These are phyloP conservation scores for Cercophora samala DNA, from an alignment of 495 filamentous ascomycete species.

Conservation along the genomic window DNA sequence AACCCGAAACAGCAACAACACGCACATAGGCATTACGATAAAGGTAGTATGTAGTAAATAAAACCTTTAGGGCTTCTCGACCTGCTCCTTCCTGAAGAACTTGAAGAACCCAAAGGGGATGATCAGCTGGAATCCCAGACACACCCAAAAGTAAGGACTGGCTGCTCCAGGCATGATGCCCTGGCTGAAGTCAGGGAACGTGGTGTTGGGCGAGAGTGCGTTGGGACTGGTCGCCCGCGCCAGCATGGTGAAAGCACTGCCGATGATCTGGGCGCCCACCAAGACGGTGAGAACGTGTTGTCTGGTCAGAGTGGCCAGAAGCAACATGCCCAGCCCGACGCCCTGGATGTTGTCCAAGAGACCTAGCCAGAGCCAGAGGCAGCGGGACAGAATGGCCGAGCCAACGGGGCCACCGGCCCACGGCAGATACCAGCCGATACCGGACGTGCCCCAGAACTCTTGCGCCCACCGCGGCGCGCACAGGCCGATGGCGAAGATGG, in stretches of 20 bases:
- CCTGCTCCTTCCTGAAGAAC: conserved; percentile 71
- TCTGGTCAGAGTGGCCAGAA: conserved; percentile 59
- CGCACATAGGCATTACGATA: not conserved
- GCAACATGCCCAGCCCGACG: conserved; percentile 61
- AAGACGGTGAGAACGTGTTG: conserved; percentile 57
- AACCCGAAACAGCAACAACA: not conserved
- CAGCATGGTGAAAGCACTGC: conserved; percentile 54
- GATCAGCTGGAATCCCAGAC: conserved; percentile 56
- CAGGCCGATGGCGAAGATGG: conserved; percentile 64
- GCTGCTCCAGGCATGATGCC: conserved; percentile 45
- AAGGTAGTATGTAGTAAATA: not conserved
- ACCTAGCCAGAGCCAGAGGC: conserved; percentile 64
- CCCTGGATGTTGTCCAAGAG: conserved; percentile 61
- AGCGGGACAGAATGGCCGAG: conserved; percentile 51
- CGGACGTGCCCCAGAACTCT: conserved; percentile 60
- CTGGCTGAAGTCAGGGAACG: conserved; percentile 58
- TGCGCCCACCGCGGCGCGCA: conserved; percentile 63
- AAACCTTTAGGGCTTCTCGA: conserved; percentile 56
- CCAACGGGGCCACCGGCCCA: conserved; percentile 52
- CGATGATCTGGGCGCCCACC: conserved; percentile 55
- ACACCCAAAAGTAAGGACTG: conserved; percentile 66
- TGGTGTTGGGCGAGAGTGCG: conserved; percentile 56
- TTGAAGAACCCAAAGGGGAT: conserved; percentile 65
- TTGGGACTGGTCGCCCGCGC: conserved; percentile 58
- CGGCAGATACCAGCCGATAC: conserved; percentile 57